These are phyloP conservation scores for Naganishia randhawae DNA, from an alignment of 768 basidiomycete genomes.

Conservation along the genomic window DNA sequence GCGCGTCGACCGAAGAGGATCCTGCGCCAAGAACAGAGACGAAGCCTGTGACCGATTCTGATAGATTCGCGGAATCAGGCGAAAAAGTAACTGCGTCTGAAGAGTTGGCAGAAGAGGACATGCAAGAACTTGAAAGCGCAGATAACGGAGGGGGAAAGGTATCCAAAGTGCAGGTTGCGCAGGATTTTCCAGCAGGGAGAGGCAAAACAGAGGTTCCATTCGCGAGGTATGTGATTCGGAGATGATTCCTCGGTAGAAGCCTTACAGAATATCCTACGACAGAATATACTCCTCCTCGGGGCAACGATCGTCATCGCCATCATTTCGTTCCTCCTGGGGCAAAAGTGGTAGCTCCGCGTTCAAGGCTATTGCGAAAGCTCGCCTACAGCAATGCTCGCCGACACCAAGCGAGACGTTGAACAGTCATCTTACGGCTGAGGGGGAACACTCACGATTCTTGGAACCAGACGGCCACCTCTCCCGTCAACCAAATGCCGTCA, in stretches of 20 bases:
- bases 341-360: slow-evolving; percentile 28
- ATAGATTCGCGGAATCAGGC: slow-evolving; percentile 27
- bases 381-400: slow-evolving; percentile 32
- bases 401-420: slow-evolving; percentile 58
- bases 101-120: slow-evolving; percentile 22
- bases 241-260: too few relatives aligned
- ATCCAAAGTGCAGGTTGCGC: not conserved
- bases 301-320: slow-evolving; percentile 57
- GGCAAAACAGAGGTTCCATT: slow-evolving; percentile 39
- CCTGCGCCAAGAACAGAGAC: slow-evolving; percentile 30
- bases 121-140: slow-evolving; percentile 1
- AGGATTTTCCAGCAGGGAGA: slow-evolving; percentile 49
- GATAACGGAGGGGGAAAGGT: not conserved
- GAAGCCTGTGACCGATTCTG: slow-evolving; percentile 12
- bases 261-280: not conserved
- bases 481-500: slow-evolving; percentile 95
- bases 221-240: slow-evolving; percentile 20
- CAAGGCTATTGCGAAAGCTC: slow-evolving; percentile 20
- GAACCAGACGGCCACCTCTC: slow-evolving; percentile 61
- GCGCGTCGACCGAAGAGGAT: slow-evolving; percentile 58
- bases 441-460: not conserved
- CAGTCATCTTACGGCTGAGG: too few relatives aligned
- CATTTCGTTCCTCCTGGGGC: slow-evolving; percentile 47
- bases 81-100: slow-evolving; percentile 31
- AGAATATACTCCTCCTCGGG: slow-evolving; percentile 85